Percentiles rank a stretch among this genome's conserved stretches.
These are phyloP conservation scores for Saturnispora halmiae DNA, from an alignment of 805 yeast genomes.

Conservation along the genomic window DNA sequence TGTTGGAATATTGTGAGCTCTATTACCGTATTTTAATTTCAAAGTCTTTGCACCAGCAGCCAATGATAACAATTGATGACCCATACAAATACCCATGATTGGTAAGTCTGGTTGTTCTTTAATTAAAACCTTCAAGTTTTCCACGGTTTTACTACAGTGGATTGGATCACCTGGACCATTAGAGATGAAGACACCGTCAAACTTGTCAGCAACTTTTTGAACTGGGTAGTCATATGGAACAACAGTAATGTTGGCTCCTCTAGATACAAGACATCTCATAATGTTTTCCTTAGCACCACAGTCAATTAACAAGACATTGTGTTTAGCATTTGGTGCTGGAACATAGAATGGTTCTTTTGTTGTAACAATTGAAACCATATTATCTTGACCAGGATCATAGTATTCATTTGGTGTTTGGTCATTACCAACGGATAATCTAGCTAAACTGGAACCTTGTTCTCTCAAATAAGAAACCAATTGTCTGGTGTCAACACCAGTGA, in stretches of 20 bases:
- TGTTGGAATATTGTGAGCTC: conserved; percentile 98
- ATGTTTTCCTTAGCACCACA: conserved; percentile 99
- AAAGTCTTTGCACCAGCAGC: conserved; percentile 91
- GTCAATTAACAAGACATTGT: conserved; percentile 88
- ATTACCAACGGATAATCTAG: conserved; percentile 82
- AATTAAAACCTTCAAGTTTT: conserved; percentile 65
- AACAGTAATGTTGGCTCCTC: conserved; percentile 95
- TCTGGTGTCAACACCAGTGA: conserved; percentile 96
- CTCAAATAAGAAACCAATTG: conserved; percentile 85
- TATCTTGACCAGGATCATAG: conserved; percentile 81
- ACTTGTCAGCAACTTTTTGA: conserved; percentile 80
- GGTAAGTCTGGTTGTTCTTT: conserved; percentile 59
- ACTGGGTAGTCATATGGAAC: conserved; percentile 94
- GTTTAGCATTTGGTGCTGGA: conserved; percentile 47
- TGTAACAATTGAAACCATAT: conserved; percentile 86
- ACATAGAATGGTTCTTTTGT: conserved; percentile 94
- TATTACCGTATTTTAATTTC: conserved; percentile 94
- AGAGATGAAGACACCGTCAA: conserved; percentile 90
- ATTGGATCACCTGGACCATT: conserved; percentile 99
- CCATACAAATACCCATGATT: conserved; percentile 94
- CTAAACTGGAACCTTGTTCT: conserved; percentile 93
- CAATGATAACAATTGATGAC: conserved; percentile 91
- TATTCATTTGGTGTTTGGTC: conserved; percentile 86
- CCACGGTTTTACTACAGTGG: conserved; percentile 72
- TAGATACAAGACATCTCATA: conserved; percentile 80